Base-by-base conservation (phyloP, 176 grass and related monocot species). In the Rhipidocladum racemiflorum region DNA sequence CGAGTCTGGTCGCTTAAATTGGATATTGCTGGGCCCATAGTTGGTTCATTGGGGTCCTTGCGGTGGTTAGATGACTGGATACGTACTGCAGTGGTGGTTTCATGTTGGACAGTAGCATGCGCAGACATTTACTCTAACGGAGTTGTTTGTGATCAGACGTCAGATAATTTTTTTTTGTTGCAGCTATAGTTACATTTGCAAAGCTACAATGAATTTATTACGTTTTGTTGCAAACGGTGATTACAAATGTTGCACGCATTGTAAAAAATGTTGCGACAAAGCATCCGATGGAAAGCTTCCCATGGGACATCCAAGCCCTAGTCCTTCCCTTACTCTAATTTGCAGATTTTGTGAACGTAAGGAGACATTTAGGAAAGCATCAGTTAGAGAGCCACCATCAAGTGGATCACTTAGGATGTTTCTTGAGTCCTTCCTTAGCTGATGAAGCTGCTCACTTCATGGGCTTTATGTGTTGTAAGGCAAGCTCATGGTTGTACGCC, bases 361-460 rank as follows among this genome's bases (percentile, higher is more conserved):
- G 38, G 39, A 43, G 23, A 65, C 46, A 78, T 45, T 53, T 74
- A 75, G 43, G 53, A 78, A 50, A 77, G 9, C 9, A 38, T 83
- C n/a, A 48, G 68, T 36, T 88, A 39, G 80, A 83, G 48, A 38
- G 61, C 3, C 48, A 74, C 17, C 46, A 50, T 72, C 21, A 44
- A 65, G 50, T 72, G 32, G 66, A 30, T 65, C 21, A 64, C 49
- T 39, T 83, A 11, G 35, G 81, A 79, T 88, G 75, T 16, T 84
- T 66, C 67, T 42, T 66, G 75, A 17, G 48, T 17, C 67, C 75
- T 84, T 88, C 66, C 74, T 84, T 73, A 49, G 48, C 30, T 79
- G 59, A 88, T 23, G 25, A 45, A 67, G 28, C 29, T 69, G 28
- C 29, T 69, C 38, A 56, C n/a, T 42, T 36, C 65, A 81, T 43